phyloP scores from a whole-genome alignment of 345 rosid genomes.

The Anastatica hierochuntica region DNA sequence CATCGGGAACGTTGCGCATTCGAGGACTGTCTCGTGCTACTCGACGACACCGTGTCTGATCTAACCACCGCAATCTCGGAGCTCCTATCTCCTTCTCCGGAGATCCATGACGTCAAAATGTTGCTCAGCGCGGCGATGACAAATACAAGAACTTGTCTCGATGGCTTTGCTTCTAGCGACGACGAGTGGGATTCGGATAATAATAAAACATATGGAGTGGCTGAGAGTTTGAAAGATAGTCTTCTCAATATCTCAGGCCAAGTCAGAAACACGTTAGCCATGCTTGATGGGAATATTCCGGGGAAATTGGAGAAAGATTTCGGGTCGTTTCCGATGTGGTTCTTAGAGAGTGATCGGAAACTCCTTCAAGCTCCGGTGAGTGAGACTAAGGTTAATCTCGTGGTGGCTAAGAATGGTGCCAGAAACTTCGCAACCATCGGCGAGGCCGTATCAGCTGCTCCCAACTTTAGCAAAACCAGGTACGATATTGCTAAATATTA shows the following conservation, averaged over 20 bases:
- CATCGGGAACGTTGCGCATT: conserved; percentile 40
- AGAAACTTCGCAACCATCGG: conserved; percentile 54
- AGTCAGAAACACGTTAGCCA: conserved; percentile 55
- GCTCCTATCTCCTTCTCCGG: conserved; percentile 22
- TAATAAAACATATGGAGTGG: conserved; percentile 16
- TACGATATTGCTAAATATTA: conserved; percentile 4
- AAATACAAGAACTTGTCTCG: conserved; percentile 83
- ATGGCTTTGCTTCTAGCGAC: conserved; percentile 48
- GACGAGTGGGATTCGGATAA: neutral
- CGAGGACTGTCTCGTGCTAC: conserved; percentile 59
- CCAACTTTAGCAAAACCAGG: conserved; percentile 64
- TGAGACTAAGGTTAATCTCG: conserved; percentile 32
- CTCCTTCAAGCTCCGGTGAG: conserved; percentile 34
- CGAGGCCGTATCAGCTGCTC: conserved; percentile 65
- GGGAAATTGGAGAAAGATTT: conserved; percentile 34
- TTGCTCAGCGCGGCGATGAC: conserved; percentile 69
- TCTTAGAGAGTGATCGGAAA: conserved; percentile 35
- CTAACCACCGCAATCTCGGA: conserved; percentile 35
- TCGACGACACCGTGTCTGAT: conserved; percentile 36
- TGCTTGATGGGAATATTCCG: conserved; percentile 61
- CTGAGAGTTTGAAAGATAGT: conserved; percentile 33
- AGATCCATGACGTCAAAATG: neutral
- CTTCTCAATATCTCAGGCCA: conserved; percentile 47
- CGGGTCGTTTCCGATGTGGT: conserved; percentile 45
- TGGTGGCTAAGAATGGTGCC: conserved; percentile 64